Evolutionary conservation across 495 filamentous ascomycete genomes (phyloP), one percentile per base, ranked within the genome.

Genomic region (Talaromyces liani): DNA sequence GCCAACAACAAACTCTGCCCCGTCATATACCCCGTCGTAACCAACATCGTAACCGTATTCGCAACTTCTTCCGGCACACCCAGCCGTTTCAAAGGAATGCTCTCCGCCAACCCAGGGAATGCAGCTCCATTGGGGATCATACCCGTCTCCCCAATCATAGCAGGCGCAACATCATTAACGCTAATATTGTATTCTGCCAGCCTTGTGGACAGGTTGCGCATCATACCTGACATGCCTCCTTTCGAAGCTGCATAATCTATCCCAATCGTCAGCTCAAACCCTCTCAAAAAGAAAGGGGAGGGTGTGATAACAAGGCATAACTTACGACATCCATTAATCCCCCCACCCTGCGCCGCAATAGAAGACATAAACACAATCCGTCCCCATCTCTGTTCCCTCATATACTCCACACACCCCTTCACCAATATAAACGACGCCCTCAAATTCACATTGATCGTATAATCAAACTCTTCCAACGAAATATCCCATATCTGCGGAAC

Each of bases 81-180:
- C 20, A 90, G 70, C 47, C 88, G 72, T 6, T 83, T 81, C 6
- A 90, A 71, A 0, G 88, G 88, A 58, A 91, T 88, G 60, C 69
- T 70, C 16, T 83, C 82, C 2, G 82, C 78, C 33, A 75, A 71
- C 6, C 72, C 72, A 61, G 76, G 67, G 9, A 83, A 80, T 20
- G 77, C 74, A 60, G 83, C 77, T 12, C 75, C 78, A 45, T 83
- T 82, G 2, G 87, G 86, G 59, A 88, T 80, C 85, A 88, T 86
- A 0, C 83, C 80, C 16, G 85, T 89, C 6, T 85, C 84, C 9
- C 85, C 85, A 64, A 91, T 90, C 84, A 91, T 85, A 9, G 87
- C 88, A 0, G 88, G 89, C 14, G 88, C 86, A 2, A 92, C 86
- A 68, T 88, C 88, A 60, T 92, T 91, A 45, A 89, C 85, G 24